A percentile compares a stretch with the other conserved stretches of the same genome.
Evolutionary conservation across 257 asterid genomes (phyloP).

Genomic region (Forsythia suspensa): DNA sequence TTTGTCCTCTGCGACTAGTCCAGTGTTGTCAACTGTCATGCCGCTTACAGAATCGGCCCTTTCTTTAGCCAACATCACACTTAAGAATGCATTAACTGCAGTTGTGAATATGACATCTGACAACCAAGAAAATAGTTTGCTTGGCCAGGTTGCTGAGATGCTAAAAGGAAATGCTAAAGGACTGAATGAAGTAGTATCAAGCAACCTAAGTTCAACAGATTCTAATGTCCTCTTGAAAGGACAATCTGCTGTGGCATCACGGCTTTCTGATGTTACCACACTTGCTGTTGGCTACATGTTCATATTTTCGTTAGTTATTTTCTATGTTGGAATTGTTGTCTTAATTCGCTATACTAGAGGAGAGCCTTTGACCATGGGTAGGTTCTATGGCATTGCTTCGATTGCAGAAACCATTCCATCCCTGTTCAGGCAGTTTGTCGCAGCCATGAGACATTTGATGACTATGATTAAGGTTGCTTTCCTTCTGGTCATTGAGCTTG

Average conservation of each 20-base stretch:
- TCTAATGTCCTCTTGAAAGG: conserved; percentile 65
- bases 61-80: conserved; percentile 76
- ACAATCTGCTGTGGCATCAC: conserved; percentile 63
- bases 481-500: conserved; percentile 96
- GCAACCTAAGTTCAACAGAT: conserved; percentile 56
- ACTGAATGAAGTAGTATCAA: conserved; percentile 43
- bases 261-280: conserved; percentile 92
- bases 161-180: conserved; percentile 67
- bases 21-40: conserved; percentile 70
- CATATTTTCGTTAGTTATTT: conserved; percentile 70
- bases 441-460: conserved; percentile 96
- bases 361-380: conserved; percentile 90
- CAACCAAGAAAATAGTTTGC: conserved; percentile 46
- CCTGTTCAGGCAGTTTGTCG: conserved; percentile 84
- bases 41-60: conserved; percentile 91
- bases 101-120: conserved; percentile 81
- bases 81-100: conserved; percentile 74
- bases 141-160: conserved; percentile 68
- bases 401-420: conserved; percentile 93
- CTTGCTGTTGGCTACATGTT: conserved; percentile 96
- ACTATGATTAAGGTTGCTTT: conserved; percentile 99
- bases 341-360: conserved; percentile 89
- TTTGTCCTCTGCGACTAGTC: conserved; percentile 76
- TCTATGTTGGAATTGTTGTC: conserved; percentile 80
- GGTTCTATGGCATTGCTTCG: conserved; percentile 94